Evolutionary conservation across 257 asterid species (phyloP).

Genomic region (Nicotiana benthamiana): DNA sequence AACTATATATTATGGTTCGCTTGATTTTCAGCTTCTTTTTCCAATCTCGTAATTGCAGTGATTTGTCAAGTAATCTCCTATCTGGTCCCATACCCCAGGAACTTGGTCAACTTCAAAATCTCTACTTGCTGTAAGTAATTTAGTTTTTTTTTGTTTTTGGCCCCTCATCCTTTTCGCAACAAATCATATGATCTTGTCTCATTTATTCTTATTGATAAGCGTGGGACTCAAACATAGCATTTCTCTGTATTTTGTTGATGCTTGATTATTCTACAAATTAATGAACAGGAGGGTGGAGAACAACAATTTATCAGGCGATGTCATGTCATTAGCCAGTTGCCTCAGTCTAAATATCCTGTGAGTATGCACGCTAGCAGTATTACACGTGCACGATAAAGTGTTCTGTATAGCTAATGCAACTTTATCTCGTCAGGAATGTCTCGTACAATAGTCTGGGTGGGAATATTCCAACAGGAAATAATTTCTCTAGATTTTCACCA

Average conservation of each 20-base stretch:
- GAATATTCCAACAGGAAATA: slow-evolving; percentile 70
- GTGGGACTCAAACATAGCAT: background rate
- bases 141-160: background rate
- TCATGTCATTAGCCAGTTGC: slow-evolving; percentile 58
- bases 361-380: slow-evolving; percentile 16
- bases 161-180: background rate
- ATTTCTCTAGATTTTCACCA: slow-evolving; percentile 80
- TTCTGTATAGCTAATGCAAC: background rate
- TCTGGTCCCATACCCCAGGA: slow-evolving; percentile 79
- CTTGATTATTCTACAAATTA: background rate
- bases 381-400: background rate
- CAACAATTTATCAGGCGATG: slow-evolving; percentile 85
- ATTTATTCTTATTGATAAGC: background rate
- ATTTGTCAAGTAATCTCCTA: slow-evolving; percentile 75
- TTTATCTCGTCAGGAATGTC: slow-evolving; percentile 48
- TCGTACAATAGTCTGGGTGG: slow-evolving; percentile 81
- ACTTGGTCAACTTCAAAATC: slow-evolving; percentile 81
- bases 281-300: slow-evolving; percentile 54
- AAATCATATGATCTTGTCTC: background rate
- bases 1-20: background rate
- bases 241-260: background rate
- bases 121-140: slow-evolving; percentile 65
- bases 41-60: slow-evolving; percentile 36
- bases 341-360: slow-evolving; percentile 71
- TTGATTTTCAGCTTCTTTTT: background rate